Evolutionary conservation across 306 rosid species (phyloP).

Genomic region (Myrica gale): DNA sequence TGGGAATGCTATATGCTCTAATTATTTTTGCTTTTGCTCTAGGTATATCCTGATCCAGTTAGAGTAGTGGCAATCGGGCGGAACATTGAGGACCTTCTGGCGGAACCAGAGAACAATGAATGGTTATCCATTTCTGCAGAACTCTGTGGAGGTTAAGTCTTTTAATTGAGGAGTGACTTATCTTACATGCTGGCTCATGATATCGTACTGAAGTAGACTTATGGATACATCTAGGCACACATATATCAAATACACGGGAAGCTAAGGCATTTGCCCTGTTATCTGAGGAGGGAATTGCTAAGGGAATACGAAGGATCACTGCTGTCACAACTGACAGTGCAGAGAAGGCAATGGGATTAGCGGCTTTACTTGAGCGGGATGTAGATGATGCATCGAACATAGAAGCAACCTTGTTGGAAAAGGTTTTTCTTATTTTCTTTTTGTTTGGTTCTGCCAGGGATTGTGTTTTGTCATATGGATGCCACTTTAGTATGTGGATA

Average conservation of each 20-base stretch:
- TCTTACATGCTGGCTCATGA: constrained; percentile 19
- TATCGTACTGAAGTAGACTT: constrained; percentile 29
- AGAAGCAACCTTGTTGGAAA: constrained; percentile 78
- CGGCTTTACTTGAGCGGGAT: constrained; percentile 72
- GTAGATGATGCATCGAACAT: constrained; percentile 56
- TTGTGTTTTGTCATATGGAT: neutral
- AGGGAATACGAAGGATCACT: constrained; percentile 89
- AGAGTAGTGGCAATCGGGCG: constrained; percentile 83
- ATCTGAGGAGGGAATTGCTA: constrained; percentile 98
- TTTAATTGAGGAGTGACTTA: constrained; percentile 13
- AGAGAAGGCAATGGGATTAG: constrained; percentile 55
- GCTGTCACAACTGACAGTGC: constrained; percentile 89
- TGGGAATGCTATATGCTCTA: constrained; percentile 13
- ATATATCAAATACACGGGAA: constrained; percentile 84
- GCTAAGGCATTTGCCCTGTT: constrained; percentile 91
- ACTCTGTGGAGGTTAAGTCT: constrained; percentile 77
- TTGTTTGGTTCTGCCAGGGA: constrained; percentile 5
- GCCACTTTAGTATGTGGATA: neutral
- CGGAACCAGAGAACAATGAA: constrained; percentile 65
- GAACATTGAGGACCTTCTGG: constrained; percentile 81
- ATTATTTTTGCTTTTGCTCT: constrained; percentile 29
- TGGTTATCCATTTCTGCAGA: constrained; percentile 84
- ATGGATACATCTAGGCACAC: constrained; percentile 65
- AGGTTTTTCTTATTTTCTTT: constrained; percentile 45
- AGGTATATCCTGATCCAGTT: constrained; percentile 98